Evolutionary conservation across 2,329 filamentous ascomycete species (phyloP).

Genomic region (Trichoderma koningiopsis): DNA sequence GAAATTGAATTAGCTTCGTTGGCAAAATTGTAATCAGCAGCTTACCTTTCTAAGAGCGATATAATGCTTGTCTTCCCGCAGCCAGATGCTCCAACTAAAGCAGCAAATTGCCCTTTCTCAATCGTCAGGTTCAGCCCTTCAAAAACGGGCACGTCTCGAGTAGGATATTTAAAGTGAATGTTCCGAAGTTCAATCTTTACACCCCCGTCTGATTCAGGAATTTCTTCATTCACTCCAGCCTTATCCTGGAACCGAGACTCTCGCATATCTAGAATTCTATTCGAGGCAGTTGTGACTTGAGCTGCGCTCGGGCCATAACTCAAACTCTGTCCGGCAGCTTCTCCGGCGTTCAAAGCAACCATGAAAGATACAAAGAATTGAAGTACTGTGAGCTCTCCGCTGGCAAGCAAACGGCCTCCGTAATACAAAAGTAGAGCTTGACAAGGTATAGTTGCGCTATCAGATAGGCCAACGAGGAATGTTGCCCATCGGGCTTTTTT

Average conservation of each 20-base stretch:
- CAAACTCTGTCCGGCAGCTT: background rate
- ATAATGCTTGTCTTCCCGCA: constrained; percentile 43
- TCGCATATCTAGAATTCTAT: background rate
- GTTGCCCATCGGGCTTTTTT: background rate
- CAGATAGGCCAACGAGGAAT: background rate
- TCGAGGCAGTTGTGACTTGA: background rate
- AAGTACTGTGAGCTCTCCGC: background rate
- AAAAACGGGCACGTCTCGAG: constrained; percentile 42
- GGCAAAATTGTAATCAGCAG: background rate
- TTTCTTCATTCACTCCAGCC: background rate
- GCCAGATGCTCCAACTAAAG: constrained; percentile 70
- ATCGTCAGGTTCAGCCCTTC: constrained; percentile 62
- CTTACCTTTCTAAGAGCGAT: constrained; percentile 33
- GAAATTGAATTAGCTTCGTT: background rate
- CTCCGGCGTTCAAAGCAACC: background rate
- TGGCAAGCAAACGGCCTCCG: background rate
- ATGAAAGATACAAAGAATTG: background rate
- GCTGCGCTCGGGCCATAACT: background rate
- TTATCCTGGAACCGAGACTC: background rate
- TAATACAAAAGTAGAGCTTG: background rate
- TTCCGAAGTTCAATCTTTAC: constrained; percentile 51
- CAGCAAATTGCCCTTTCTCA: constrained; percentile 62
- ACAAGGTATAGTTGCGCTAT: background rate
- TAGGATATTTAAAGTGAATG: constrained; percentile 69
- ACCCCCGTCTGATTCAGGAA: background rate